phyloP scores from a whole-genome alignment of 1,139 yeast species.

The Wickerhamiella pararugosa region DNA sequence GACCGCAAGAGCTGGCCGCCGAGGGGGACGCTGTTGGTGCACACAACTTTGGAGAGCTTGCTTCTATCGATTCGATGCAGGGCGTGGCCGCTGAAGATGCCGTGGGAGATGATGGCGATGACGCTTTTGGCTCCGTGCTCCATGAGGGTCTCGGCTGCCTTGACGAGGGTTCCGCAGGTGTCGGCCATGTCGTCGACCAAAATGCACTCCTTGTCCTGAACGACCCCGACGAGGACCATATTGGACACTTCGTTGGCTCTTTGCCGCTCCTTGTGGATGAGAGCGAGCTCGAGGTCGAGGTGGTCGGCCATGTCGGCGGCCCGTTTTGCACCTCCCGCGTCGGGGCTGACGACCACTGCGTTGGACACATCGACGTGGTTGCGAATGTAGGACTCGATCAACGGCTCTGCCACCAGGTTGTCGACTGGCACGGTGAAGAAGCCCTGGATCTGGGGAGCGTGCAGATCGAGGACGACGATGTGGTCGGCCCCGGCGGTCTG shows the following conservation, averaged over 20 bases:
- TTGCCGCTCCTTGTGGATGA: conserved; percentile 91
- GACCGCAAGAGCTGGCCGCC: conserved; percentile 54
- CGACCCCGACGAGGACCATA: conserved; percentile 96
- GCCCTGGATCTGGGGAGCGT: conserved; percentile 99
- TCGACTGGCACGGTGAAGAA: conserved; percentile 93
- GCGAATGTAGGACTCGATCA: conserved; percentile 71
- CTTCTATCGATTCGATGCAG: conserved; percentile 65
- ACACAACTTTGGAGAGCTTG: conserved; percentile 61
- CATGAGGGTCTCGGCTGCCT: conserved; percentile 81
- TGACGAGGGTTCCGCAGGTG: conserved; percentile 91
- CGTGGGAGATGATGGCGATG: conserved; percentile 91
- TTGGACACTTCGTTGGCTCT: conserved; percentile 84
- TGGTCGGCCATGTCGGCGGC: conserved; percentile 92
- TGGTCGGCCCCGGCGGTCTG: conserved; percentile 95
- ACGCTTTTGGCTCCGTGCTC: conserved; percentile 71
- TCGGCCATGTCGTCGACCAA: conserved; percentile 98
- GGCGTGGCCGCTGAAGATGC: conserved; percentile 79
- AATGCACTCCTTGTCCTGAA: conserved; percentile 66
- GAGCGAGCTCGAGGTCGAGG: conserved; percentile 80
- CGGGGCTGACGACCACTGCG: conserved; percentile 84
- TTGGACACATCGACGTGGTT: conserved; percentile 45
- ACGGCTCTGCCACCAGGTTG: conserved; percentile 89
- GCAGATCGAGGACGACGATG: conserved; percentile 93
- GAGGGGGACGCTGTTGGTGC: conserved; percentile 90
- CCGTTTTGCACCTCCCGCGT: conserved; percentile 98